Conservation (phyloP, 106 monocot genomes). For the Dioscorea zingiberensis region DNA sequence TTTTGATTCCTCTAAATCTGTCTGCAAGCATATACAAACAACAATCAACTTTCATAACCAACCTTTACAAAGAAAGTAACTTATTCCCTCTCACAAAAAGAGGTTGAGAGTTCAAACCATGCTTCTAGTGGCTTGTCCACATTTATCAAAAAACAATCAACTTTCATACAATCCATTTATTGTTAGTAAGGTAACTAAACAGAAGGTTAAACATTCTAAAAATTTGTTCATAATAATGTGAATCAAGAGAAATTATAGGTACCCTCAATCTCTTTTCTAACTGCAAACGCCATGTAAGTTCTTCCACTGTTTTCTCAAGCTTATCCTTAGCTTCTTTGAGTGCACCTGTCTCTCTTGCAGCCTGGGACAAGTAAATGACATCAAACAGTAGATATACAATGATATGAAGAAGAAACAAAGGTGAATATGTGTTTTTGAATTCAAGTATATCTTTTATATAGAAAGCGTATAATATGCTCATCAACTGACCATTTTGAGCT, state of each 20-base stretch:
- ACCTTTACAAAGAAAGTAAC: too few relatives aligned
- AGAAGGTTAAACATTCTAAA: not conserved
- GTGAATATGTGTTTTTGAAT: too few relatives aligned
- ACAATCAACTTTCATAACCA: not conserved
- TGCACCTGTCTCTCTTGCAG: slow-evolving; percentile 76
- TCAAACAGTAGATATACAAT: not conserved
- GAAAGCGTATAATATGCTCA: not conserved
- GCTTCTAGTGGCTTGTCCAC: too few relatives aligned
- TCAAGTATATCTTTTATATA: too few relatives aligned
- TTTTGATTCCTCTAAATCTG: slow-evolving; percentile 73
- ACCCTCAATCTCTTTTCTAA: slow-evolving; percentile 67
- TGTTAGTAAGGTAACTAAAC: too few relatives aligned
- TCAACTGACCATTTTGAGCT: slow-evolving; percentile 87
- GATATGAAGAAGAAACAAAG: too few relatives aligned
- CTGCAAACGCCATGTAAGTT: slow-evolving; percentile 74
- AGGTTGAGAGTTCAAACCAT: too few relatives aligned
- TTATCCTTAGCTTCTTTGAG: slow-evolving; percentile 86
- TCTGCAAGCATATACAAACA: slow-evolving; percentile 25
- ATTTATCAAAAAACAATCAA: not conserved
- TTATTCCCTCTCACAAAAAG: too few relatives aligned
- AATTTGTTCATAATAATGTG: not conserved
- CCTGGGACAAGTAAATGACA: slow-evolving; percentile 30
- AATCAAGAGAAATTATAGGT: slow-evolving; percentile 6
- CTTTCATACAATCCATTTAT: not conserved
- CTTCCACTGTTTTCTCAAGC: slow-evolving; percentile 79